Evolutionary conservation across 1,284 basidiomycete genomes (phyloP), one percentile per base, ranked within the genome.

Genomic region (Thelephora terrestris): DNA sequence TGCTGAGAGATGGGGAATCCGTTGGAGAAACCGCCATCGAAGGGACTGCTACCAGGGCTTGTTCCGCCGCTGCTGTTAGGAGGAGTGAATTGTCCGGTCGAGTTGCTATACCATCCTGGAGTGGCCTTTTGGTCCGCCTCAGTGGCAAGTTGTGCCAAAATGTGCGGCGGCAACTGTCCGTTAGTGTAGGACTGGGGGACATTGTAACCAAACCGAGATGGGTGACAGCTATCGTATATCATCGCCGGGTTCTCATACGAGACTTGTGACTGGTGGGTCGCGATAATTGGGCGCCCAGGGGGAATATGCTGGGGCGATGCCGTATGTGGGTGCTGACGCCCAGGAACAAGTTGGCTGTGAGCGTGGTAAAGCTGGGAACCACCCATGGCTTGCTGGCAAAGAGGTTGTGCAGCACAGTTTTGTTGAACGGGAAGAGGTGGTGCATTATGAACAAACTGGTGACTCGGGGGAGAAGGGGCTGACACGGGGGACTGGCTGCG

Each of bases 201-300:
- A 36, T 54, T 45, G 52, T 52, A 56, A 47, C 58, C 55, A 49
- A 52, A 47, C 52, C 54, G 54, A 54, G 36, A 43, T 63, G 61
- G 24, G 61, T 54, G 12, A 6, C 14, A 42, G n/a, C 39, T 18
- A 40, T 66, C 64, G 57, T 65, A 66, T 46, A 67, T 53, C 62
- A 66, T 64, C 5, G 64, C 64, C 0, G 65, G 65, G 50, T 67
- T 67, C 55, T 67, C 65, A 48, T 63, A 66, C 7, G 63, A 62
- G 53, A 67, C 59, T 21, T 48, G 47, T 36, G 57, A 56, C 4
- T 62, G 58, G 47, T 56, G 61, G 56, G 63, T 61, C 35, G 64
- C 64, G 53, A 67, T 58, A 57, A 66, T 61, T 20, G 65, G 64
- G 43, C 61, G 43, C 53, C 51, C 44, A 46, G 49, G 51, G 47